phyloP scores from a whole-genome alignment of 2,329 filamentous ascomycete species.

The Phaeosphaeria sp. region DNA sequence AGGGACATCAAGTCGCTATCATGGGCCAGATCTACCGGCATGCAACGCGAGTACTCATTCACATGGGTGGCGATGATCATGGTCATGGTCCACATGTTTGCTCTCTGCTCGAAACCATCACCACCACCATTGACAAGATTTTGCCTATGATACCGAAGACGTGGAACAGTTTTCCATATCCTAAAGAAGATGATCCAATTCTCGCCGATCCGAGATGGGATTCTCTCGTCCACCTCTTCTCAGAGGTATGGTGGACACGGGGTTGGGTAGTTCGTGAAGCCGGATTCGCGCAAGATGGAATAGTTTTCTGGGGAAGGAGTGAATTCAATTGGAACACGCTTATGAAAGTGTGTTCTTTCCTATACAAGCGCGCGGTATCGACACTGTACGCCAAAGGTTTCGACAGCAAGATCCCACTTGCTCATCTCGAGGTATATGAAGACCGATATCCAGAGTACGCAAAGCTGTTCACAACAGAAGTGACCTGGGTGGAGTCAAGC shows the following conservation, averaged over 20 bases:
- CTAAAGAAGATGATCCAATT: background rate
- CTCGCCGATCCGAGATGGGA: conserved; percentile 12
- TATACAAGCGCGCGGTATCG: conserved; percentile 2
- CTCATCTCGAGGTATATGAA: conserved; percentile 5
- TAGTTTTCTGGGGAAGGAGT: conserved; percentile 7
- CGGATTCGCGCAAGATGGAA: conserved; percentile 7
- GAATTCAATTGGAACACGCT: conserved; percentile 7
- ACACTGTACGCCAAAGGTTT: conserved; percentile 2
- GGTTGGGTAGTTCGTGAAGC: conserved; percentile 21
- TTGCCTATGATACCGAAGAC: background rate
- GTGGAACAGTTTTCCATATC: conserved; percentile 8
- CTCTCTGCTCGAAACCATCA: conserved; percentile 11
- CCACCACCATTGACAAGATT: conserved; percentile 3
- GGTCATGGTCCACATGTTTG: conserved; percentile 6
- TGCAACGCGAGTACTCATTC: conserved; percentile 15
- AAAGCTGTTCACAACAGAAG: conserved; percentile 4
- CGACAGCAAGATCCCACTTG: conserved; percentile 3
- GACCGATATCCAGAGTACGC: conserved; percentile 4
- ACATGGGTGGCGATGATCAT: conserved; percentile 6
- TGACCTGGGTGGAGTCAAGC: conserved; percentile 5
- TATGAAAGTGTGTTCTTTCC: conserved; percentile 1
- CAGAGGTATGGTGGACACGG: conserved; percentile 10
- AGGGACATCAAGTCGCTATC: conserved; percentile 15
- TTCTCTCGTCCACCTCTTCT: background rate
- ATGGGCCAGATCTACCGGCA: conserved; percentile 19